Base-by-base conservation (phyloP, 139 green algal genomes). In the Ostreobium quekettii region DNA sequence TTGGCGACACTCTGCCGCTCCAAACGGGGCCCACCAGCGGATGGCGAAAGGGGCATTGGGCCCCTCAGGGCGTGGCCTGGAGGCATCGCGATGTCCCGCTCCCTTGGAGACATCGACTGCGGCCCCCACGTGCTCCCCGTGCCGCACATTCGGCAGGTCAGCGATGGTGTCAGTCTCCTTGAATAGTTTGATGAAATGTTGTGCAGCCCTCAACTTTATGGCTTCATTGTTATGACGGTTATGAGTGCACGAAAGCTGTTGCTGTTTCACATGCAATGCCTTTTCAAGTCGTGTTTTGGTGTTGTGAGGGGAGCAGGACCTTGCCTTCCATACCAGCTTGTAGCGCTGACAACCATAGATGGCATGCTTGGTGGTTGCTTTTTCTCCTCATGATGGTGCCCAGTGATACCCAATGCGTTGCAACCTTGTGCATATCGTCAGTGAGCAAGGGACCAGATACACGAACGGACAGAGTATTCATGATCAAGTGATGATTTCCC, bases 41-140 rank as follows among this genome's bases (percentile, higher is more conserved):
- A 75, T 19, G 71, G 74, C 4, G 81, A 85, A 53, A 75, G 73
- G 32, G 89, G 89, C 2, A 82, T 95, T 29, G 91, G 91, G 4
- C 91, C 91, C 0, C 75, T 97, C 36, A 79, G 90, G 35, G 74
- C 91, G 5, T 97, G 91, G 91, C 91, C 91, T 1, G 91, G 91
- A 1, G 91, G 91, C 5, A 75, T 97, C 57, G 92, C 84, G 47
- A 81, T 97, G 29, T 90, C 85, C 2, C 73, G 90, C 0, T 86
- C 84, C 4, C 81, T 97, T 3, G 91, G 91, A 1, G 91, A 97
- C 70, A 74, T 91, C 70, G 91, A 95, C 62, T 87, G 89, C 1
- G 91, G 91, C 1, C 65, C 82, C 0, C 76, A 79, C 36, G 82
- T 97, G 15, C 69, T 96, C n/a, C 81, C 89, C 0, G 59, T 93